Base-by-base conservation (phyloP, 768 basidiomycete genomes). In the Obba rivulosa region DNA sequence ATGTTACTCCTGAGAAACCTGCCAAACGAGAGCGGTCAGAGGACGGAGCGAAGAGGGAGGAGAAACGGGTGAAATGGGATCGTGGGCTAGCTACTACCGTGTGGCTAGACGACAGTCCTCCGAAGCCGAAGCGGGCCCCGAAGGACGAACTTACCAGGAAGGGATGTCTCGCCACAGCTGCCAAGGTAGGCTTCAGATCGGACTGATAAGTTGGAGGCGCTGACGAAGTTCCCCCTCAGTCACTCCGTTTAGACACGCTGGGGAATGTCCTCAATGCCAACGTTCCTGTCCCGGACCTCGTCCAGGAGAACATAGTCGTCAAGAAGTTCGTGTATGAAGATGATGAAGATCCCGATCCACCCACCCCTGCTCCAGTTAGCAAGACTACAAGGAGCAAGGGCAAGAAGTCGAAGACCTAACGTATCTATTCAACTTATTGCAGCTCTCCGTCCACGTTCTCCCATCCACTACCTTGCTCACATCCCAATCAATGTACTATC, bases 281-380 rank as follows among this genome's bases (percentile, higher is more conserved):
- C 25, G 63, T 72, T 16, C 81, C 84, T 1, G 64, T 82, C 21
- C 62, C 68, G 43, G 77, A 84, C 31, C 70, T 90, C 25, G 71
- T 76, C 20, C 69, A 72, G 21, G 86, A 90, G 63, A 81, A 79
- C 43, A 66, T 92, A 44, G 67, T 78, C 44, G 81, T 91, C 35
- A 86, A 87, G 69, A 89, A 79, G 61, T 87, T 81, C 62, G 77
- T 92, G 17, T 92, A 90, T 50, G 87, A 90, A 53, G 80, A 81
- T 49, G 89, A 92, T 41, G 56, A 48, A 20, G 57, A 46, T 8
- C 48, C 49, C 5, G 55, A 57, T 46, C 57, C 74, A 3, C 73
- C 76, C 45, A 57, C 63, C 53, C 52, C 49, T 14, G 56, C 60
- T 16, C 62, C 61, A 3, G 59, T 62, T 13, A 48, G 67, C 31